phyloP scores from a whole-genome alignment of 352 stramenopile genomes.

The Phytophthora hybrid region DNA sequence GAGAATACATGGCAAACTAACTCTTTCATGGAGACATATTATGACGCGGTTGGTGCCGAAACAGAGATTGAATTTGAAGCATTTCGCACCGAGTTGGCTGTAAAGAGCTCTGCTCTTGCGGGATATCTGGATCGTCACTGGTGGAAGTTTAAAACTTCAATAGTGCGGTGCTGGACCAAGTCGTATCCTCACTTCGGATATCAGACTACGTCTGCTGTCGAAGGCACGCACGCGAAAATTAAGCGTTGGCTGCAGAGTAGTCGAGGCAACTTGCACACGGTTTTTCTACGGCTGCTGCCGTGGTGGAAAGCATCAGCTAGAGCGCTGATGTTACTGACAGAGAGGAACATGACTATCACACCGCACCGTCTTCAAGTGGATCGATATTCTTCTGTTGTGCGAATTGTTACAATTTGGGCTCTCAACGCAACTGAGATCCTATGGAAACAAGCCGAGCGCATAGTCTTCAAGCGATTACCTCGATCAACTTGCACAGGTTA shows the following conservation, averaged over 20 bases:
- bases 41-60: background rate
- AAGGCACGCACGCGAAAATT: too few relatives aligned
- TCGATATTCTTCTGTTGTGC: background rate
- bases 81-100: background rate
- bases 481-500: too few relatives aligned
- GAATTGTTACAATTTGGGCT: constrained; percentile 1
- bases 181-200: constrained; percentile 1
- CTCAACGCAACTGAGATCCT: background rate
- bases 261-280: too few relatives aligned
- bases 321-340: background rate
- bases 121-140: background rate
- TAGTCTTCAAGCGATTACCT: too few relatives aligned
- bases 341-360: constrained; percentile 2
- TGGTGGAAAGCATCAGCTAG: constrained; percentile 8
- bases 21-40: background rate
- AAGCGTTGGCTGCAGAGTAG: constrained; percentile 1
- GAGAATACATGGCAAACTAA: constrained; percentile 11
- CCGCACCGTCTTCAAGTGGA: background rate
- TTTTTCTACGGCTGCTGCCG: too few relatives aligned
- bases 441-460: background rate
- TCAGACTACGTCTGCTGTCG: constrained; percentile 7
- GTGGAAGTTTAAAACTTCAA: constrained; percentile 3
- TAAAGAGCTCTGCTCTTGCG: background rate
- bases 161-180: constrained; percentile 14
- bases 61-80: constrained; percentile 5